Evolutionary conservation across 768 basidiomycete genomes (phyloP).

Genomic region (Hericium rajendrae): DNA sequence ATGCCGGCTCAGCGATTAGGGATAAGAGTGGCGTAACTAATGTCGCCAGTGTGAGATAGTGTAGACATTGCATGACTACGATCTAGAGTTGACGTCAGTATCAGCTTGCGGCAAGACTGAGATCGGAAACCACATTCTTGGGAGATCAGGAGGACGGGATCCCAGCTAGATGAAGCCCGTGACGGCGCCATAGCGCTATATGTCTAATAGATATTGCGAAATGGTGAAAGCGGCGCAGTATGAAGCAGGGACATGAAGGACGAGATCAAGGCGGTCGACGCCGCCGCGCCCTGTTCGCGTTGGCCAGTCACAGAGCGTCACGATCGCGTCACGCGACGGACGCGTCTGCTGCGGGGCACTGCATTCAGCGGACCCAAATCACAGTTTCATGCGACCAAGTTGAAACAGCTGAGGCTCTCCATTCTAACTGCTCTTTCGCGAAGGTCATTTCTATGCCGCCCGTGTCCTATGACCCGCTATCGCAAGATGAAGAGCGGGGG

Average conservation of each 20-base stretch:
- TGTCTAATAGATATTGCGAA: background rate
- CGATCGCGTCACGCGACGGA: background rate
- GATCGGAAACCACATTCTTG: conserved; percentile 43
- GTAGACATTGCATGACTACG: conserved; percentile 83
- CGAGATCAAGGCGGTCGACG: too few species aligned
- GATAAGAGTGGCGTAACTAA: conserved; percentile 73
- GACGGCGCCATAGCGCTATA: conserved; percentile 24
- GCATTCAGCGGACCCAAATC: too few species aligned
- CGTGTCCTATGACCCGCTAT: conserved; percentile 10
- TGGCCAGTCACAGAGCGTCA: background rate
- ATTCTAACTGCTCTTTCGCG: background rate
- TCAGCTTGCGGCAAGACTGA: background rate
- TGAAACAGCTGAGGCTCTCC: too few species aligned
- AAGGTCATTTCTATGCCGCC: conserved; percentile 5
- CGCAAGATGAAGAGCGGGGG: conserved; percentile 8
- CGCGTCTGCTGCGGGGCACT: background rate
- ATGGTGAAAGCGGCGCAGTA: background rate
- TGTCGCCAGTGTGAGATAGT: conserved; percentile 83
- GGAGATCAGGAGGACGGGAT: conserved; percentile 78
- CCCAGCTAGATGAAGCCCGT: conserved; percentile 58
- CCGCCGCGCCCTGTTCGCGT: background rate
- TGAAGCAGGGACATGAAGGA: background rate
- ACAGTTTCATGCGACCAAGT: too few species aligned
- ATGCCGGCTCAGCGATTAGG: conserved; percentile 62
- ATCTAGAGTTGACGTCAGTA: conserved; percentile 46